A percentile compares a stretch with the other conserved stretches of the same genome.
Evolutionary conservation across 768 basidiomycete genomes (phyloP).

Genomic region (Pisolithus tinctorius): DNA sequence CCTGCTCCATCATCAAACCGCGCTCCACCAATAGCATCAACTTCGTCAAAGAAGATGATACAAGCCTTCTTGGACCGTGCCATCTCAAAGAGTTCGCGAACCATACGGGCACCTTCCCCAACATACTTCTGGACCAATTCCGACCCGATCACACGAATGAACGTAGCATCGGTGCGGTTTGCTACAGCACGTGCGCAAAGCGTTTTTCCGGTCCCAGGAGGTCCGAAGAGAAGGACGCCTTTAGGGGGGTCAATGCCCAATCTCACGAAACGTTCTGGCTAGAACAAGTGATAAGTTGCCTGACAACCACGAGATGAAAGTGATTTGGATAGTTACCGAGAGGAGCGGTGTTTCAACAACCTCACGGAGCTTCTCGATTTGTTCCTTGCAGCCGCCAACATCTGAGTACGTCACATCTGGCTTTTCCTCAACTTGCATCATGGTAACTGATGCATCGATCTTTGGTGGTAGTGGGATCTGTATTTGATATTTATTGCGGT

Average conservation of each 20-base stretch:
- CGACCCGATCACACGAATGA: constrained; percentile 98
- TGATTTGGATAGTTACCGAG: constrained; percentile 50
- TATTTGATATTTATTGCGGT: constrained; percentile 96
- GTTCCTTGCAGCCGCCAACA: constrained; percentile 97
- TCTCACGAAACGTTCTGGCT: constrained; percentile 99
- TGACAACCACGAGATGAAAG: not conserved
- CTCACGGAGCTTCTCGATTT: constrained; percentile 97
- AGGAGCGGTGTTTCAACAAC: constrained; percentile 96
- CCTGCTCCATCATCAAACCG: constrained; percentile 98
- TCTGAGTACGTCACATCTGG: constrained; percentile 98
- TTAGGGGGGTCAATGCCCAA: constrained; percentile 99
- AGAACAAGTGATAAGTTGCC: constrained; percentile 13
- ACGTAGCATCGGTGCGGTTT: constrained; percentile 97
- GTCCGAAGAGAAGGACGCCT: constrained; percentile 92
- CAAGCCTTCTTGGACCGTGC: constrained; percentile 98
- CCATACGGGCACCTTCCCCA: constrained; percentile 98
- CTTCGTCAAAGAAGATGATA: constrained; percentile 99
- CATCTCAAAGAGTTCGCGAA: constrained; percentile 98
- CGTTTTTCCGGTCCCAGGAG: constrained; percentile 97
- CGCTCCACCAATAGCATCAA: constrained; percentile 97
- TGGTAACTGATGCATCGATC: constrained; percentile 98
- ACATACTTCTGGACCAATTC: constrained; percentile 99
- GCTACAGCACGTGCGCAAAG: constrained; percentile 97
- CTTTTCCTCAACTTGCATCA: constrained; percentile 99
- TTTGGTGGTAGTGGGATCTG: constrained; percentile 98